These are phyloP conservation scores for Russula sp. DNA, from an alignment of 768 basidiomycete genomes.

Conservation along the genomic window DNA sequence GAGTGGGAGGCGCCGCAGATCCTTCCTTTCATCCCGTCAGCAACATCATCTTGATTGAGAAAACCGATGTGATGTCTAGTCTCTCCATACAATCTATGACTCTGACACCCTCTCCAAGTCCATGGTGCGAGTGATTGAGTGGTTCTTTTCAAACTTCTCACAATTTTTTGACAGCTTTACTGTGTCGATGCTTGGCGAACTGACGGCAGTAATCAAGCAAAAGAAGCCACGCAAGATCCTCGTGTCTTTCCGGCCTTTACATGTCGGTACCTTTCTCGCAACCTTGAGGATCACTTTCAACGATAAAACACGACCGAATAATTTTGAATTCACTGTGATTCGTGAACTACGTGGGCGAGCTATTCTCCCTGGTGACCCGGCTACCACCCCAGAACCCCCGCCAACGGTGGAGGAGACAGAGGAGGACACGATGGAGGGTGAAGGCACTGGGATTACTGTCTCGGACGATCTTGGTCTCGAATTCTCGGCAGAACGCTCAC, in stretches of 20 bases:
- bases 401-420: not conserved
- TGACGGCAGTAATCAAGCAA: not conserved
- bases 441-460: conserved; percentile 2
- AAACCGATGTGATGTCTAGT: not conserved
- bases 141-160: not conserved
- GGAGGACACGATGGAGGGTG: not conserved
- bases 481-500: conserved; percentile 3
- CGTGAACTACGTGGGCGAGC: conserved; percentile 7
- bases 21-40: not conserved
- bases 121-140: not conserved
- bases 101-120: not conserved
- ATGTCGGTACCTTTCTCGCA: not conserved
- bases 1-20: not conserved
- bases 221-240: not conserved
- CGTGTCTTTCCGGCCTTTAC: conserved; percentile 6
- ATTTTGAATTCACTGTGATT: not conserved
- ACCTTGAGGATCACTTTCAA: not conserved
- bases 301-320: not conserved
- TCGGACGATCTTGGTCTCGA: conserved; percentile 11
- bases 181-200: not conserved
- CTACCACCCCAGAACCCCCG: not conserved
- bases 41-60: not conserved
- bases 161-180: not conserved
- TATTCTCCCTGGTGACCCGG: not conserved
- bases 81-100: not conserved